A percentile compares a stretch with the other conserved stretches of the same genome.
phyloP scores from a whole-genome alignment of 352 stramenopile genomes.

The Phytophthora hybrid region DNA sequence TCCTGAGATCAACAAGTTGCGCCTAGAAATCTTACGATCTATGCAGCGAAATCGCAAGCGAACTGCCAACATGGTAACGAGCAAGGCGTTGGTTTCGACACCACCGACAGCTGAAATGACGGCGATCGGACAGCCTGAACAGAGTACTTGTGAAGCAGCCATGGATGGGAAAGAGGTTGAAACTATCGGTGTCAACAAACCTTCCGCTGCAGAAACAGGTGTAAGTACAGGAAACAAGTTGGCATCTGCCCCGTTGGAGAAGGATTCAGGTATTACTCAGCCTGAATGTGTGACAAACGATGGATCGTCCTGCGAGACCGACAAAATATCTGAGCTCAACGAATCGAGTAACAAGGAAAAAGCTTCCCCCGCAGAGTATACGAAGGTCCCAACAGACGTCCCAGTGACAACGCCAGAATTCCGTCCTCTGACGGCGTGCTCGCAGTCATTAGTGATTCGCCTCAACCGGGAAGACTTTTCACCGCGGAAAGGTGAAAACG shows the following conservation, averaged over 20 bases:
- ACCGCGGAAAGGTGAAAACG: constrained; percentile 28
- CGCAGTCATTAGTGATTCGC: constrained; percentile 76
- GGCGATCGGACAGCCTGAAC: not conserved
- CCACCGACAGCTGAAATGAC: not conserved
- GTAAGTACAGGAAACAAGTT: not conserved
- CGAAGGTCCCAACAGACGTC: constrained; percentile 4
- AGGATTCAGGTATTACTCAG: not conserved
- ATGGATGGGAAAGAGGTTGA: not conserved
- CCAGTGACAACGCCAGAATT: constrained; percentile 42
- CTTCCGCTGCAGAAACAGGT: not conserved
- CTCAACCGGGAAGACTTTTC: constrained; percentile 65
- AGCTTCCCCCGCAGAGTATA: not conserved
- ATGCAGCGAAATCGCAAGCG: constrained; percentile 51
- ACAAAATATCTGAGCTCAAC: constrained; percentile 20
- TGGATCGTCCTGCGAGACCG: constrained; percentile 4
- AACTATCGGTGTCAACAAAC: not conserved
- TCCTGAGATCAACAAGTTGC: constrained; percentile 51
- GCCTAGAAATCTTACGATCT: constrained; percentile 56
- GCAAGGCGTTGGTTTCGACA: constrained; percentile 1
- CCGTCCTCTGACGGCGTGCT: constrained; percentile 67
- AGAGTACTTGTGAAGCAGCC: not conserved
- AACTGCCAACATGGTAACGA: constrained; percentile 14
- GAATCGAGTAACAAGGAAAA: constrained; percentile 9
- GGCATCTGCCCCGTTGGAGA: not conserved
- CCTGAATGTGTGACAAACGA: not conserved